Conservation (phyloP, 2,329 filamentous ascomycete genomes). For the Talaromyces sp. region DNA sequence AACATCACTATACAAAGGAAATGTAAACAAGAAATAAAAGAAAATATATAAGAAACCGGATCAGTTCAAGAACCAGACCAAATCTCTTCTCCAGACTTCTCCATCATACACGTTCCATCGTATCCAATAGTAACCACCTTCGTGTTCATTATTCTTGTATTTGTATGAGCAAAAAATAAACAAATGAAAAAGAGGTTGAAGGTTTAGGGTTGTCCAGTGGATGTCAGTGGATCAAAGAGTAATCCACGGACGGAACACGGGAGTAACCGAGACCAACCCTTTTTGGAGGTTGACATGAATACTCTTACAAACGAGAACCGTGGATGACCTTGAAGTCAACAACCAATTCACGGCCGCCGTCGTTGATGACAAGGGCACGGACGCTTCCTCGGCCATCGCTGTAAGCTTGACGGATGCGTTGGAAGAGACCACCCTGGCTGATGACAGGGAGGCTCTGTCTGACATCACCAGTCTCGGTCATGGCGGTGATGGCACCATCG, state of each 20-base stretch:
- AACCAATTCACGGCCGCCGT: constrained; percentile 86
- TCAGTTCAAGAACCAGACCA: background rate
- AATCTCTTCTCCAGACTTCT: background rate
- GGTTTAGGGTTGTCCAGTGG: too few relatives aligned
- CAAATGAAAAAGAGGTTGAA: background rate
- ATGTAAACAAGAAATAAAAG: constrained; percentile 6
- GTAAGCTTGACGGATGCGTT: constrained; percentile 76
- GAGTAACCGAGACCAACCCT: constrained; percentile 13
- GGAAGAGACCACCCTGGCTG: constrained; percentile 86
- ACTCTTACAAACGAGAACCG: constrained; percentile 34
- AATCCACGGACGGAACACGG: background rate
- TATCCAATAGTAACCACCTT: constrained; percentile 4
- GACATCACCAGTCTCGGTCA: constrained; percentile 98
- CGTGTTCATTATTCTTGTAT: background rate
- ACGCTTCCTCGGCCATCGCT: constrained; percentile 88
- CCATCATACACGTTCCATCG: constrained; percentile 17
- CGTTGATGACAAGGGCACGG: constrained; percentile 91
- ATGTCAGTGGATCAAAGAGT: constrained; percentile 5
- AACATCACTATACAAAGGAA: constrained; percentile 17
- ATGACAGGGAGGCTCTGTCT: constrained; percentile 92
- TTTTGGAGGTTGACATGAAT: constrained; percentile 3
- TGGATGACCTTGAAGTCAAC: constrained; percentile 99
- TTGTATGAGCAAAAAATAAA: background rate
- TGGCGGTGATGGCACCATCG: constrained; percentile 75
- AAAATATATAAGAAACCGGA: background rate